Base-by-base conservation (phyloP, 371 early-diverging fungal genomes). In the Parasitella parasitica region DNA sequence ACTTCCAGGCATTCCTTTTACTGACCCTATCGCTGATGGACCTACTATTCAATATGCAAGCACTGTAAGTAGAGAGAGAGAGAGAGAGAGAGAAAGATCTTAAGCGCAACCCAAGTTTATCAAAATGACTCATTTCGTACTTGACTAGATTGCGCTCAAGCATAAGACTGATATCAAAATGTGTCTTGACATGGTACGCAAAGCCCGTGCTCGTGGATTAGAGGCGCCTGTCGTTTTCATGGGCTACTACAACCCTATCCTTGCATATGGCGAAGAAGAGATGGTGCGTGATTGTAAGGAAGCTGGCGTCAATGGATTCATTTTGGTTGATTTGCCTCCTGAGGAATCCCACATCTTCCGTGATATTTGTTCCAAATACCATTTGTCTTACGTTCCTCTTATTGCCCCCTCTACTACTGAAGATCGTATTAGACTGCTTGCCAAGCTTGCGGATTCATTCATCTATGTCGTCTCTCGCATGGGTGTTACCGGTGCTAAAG, bases 181-280 rank as follows among this genome's bases (percentile, higher is more conserved):
- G 70, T 96, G 97, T 76, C 77, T 97, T 51, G 77, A 85, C 28
- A 86, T 89, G 69, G 96, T 96, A 24, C 73, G 78, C 16, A 81
- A 89, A 59, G 97, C 97, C 4, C 90, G 97, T 38, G 66, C 79
- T 26, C 80, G 81, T 46, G 97, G 97, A 12, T 86, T 97, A n/a
- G 86, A 81, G 55, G 85, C 89, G 8, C 99, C 99, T 8, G 85
- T 98, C 35, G 83, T 98, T 26, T 91, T 98, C 64, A 97, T 98
- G 98, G 97, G 97, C 32, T 98, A 98, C 86, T 96, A 92, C 84
- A 98, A 98, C 76, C 95, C 97, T 30, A 88, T 97, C 56, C 83
- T 94, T 58, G 92, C 88, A 58, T 96, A 96, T 71, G 98, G 97
- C 30, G 95, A 96, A 78, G 81, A 87, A 67, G 74, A 77, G 54